These are phyloP conservation scores for Elaeagnus macrophylla DNA, from an alignment of 306 rosid species.

Conservation along the genomic window DNA sequence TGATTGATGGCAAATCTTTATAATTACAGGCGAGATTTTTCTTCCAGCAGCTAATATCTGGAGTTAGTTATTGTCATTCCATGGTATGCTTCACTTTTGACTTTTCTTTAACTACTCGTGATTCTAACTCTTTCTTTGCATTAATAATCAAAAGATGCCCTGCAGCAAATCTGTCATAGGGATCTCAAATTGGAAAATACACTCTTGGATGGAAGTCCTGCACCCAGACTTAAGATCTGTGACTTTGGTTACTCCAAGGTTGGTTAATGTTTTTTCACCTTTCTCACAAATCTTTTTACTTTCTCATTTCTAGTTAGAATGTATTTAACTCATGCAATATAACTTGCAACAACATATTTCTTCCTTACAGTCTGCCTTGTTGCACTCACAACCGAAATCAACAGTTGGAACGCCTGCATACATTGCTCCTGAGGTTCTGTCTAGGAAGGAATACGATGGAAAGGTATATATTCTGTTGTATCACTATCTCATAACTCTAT, in stretches of 20 bases:
- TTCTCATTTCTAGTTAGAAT: not conserved
- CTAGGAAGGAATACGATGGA: no score
- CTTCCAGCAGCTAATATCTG: slow-evolving; percentile 86
- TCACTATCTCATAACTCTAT: not conserved
- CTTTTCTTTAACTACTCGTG: not conserved
- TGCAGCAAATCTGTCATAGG: slow-evolving; percentile 78
- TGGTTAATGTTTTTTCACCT: slow-evolving; percentile 29
- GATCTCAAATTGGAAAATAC: slow-evolving; percentile 21
- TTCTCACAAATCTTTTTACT: not conserved
- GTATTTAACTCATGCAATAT: not conserved
- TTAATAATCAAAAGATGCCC: slow-evolving; percentile 2
- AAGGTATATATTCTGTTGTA: no score
- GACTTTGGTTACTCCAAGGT: slow-evolving; percentile 93
- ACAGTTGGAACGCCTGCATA: no score
- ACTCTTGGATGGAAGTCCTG: slow-evolving; percentile 66
- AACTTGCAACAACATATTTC: not conserved
- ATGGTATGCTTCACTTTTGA: slow-evolving; percentile 33
- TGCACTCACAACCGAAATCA: no score
- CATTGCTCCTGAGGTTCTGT: no score
- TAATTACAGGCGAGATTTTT: slow-evolving; percentile 69
- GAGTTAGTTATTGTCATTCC: slow-evolving; percentile 77
- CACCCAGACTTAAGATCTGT: slow-evolving; percentile 67
- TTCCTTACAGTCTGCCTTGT: no score
- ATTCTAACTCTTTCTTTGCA: not conserved
- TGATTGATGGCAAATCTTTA: slow-evolving; percentile 6